Conservation (phyloP, 306 rosid species). For the Ormosia semicastrata region DNA sequence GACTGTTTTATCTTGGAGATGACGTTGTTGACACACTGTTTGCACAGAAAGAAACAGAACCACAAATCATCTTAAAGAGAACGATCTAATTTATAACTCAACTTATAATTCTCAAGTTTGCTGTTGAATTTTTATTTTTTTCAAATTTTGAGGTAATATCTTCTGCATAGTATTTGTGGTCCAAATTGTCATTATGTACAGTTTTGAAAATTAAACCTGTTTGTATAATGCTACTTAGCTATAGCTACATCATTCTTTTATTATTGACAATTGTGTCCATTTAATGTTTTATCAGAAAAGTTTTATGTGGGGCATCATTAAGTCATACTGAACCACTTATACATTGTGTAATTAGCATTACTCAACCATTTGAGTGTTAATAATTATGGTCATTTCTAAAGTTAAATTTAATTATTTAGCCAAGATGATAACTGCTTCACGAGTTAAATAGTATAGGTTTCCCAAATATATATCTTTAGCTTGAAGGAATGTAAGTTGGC, state of each 20-base stretch:
- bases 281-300: not conserved
- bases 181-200: not conserved
- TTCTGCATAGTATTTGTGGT: not conserved
- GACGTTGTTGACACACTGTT: no score
- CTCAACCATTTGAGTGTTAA: not conserved
- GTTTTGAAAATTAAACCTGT: not conserved
- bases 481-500: slow-evolving; percentile 29
- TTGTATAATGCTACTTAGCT: not conserved
- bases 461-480: slow-evolving; percentile 22
- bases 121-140: no score
- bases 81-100: no score
- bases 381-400: not conserved
- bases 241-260: not conserved
- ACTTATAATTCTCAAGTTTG: no score
- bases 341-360: not conserved
- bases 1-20: no score
- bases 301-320: not conserved
- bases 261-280: not conserved
- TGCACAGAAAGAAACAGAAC: no score
- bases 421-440: not conserved
- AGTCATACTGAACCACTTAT: not conserved
- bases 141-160: no score
- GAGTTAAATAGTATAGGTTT: not conserved
- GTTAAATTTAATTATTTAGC: not conserved
- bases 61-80: no score